These are phyloP conservation scores for Claviceps paspali DNA, from an alignment of 2,329 filamentous ascomycete genomes.

Conservation along the genomic window DNA sequence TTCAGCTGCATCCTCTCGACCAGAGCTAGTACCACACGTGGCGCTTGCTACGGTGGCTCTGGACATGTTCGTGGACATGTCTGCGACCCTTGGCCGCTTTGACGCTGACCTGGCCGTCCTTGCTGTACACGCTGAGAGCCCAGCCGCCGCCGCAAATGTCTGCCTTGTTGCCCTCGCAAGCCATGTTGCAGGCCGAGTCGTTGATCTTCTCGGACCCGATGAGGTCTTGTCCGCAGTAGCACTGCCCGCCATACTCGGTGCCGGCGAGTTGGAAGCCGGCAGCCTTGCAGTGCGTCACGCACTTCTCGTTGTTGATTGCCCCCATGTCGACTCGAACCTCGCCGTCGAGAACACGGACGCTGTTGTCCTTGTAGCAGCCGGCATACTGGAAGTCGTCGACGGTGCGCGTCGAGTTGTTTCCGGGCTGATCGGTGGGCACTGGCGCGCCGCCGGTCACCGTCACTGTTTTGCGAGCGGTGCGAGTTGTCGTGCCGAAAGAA, in stretches of 20 bases:
- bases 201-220: constrained; percentile 24
- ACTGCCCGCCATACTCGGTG: constrained; percentile 35
- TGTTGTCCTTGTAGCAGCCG: constrained; percentile 28
- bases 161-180: constrained; percentile 32
- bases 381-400: constrained; percentile 21
- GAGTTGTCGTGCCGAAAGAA: constrained; percentile 14
- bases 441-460: constrained; percentile 23
- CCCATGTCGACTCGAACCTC: constrained; percentile 26
- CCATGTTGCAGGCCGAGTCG: constrained; percentile 24
- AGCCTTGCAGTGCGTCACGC: constrained; percentile 31
- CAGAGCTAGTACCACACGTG: constrained; percentile 9
- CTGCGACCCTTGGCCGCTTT: constrained; percentile 17
- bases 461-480: constrained; percentile 30
- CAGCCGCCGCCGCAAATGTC: constrained; percentile 36
- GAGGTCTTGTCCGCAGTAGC: constrained; percentile 31
- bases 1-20: too few relatives aligned
- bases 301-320: constrained; percentile 28
- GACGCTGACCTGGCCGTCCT: constrained; percentile 17
- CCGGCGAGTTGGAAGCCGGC: constrained; percentile 30
- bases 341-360: constrained; percentile 22
- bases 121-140: constrained; percentile 29
- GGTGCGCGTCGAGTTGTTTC: constrained; percentile 7
- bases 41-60: constrained; percentile 18
- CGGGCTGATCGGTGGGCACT: constrained; percentile 6
- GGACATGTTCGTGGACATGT: constrained; percentile 22